Conservation (phyloP, 495 filamentous ascomycete genomes). For the Aspergillus sclerotioniger region DNA sequence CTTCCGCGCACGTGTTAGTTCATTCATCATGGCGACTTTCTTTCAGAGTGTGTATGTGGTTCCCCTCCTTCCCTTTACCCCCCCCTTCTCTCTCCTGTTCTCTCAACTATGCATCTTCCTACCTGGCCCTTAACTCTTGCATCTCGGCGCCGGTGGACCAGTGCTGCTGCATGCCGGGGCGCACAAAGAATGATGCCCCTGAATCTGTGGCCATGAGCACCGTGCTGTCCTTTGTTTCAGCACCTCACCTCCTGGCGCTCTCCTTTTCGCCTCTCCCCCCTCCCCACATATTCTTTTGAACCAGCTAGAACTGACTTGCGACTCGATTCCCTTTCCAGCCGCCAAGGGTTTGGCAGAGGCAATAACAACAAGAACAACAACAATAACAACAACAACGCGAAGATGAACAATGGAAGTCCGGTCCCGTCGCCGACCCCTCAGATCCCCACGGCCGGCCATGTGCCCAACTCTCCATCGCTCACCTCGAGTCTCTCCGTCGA, state of each 20-base stretch:
- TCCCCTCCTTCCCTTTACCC: conserved; percentile 7
- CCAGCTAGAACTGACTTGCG: conserved; percentile 36
- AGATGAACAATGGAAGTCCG: conserved; percentile 45
- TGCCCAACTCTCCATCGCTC: conserved; percentile 59
- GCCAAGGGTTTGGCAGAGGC: conserved; percentile 52
- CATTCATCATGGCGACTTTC: conserved; percentile 65
- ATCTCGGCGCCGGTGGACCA: neutral
- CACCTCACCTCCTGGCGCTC: conserved; percentile 2
- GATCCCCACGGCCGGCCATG: conserved; percentile 42
- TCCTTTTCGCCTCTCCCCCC: conserved; percentile 4
- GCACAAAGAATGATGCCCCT: conserved; percentile 16
- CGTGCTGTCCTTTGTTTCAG: neutral
- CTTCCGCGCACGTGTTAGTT: neutral
- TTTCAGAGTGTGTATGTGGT: conserved; percentile 76
- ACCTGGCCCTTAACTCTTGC: neutral
- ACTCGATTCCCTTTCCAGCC: conserved; percentile 29
- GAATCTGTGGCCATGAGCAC: neutral
- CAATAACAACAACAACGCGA: conserved; percentile 32
- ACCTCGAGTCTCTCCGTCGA: conserved; percentile 53
- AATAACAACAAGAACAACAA: conserved; percentile 51
- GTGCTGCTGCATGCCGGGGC: conserved; percentile 26
- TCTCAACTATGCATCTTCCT: conserved; percentile 14
- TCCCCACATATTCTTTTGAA: conserved; percentile 32
- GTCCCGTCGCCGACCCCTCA: conserved; percentile 49
- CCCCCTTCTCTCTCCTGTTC: conserved; percentile 14